A percentile compares a stretch with the other conserved stretches of the same genome.
Conservation (phyloP, 345 rosid genomes). For the Murraya koenigii region DNA sequence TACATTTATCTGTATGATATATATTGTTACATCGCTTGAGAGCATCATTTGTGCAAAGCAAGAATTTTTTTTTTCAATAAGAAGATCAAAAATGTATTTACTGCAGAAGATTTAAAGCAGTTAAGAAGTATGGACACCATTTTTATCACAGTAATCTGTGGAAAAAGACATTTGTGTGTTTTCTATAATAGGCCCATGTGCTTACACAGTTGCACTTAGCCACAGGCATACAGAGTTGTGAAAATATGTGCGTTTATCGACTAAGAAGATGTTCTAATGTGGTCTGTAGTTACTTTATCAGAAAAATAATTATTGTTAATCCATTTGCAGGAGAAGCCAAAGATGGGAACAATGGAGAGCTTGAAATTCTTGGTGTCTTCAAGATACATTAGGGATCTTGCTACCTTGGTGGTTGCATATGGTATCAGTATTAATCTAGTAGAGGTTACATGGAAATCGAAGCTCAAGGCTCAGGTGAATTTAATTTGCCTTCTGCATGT, state of each 20-base stretch:
- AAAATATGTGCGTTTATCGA: not conserved
- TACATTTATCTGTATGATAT: not conserved
- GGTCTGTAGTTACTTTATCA: not conserved
- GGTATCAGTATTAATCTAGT: conserved; percentile 98
- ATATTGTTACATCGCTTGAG: not conserved
- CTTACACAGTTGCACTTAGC: not conserved
- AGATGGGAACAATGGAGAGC: conserved; percentile 97
- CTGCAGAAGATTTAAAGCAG: no score
- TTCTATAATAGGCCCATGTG: not conserved
- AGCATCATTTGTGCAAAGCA: not conserved
- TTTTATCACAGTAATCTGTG: not conserved
- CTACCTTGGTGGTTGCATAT: conserved; percentile 95
- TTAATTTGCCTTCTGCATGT: not conserved
- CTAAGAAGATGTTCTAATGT: not conserved
- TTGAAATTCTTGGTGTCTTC: conserved; percentile 92
- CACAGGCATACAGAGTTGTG: not conserved
- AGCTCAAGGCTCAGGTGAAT: conserved; percentile 97
- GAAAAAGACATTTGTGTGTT: not conserved
- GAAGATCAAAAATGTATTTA: no score
- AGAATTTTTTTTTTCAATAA: not conserved
- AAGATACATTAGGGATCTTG: conserved; percentile 86
- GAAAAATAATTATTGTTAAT: not conserved
- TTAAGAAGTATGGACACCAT: not conserved
- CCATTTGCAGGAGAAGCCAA: conserved; percentile 68
- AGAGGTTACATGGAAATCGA: conserved; percentile 98